These are phyloP conservation scores for Daldinia sp. DNA, from an alignment of 2,329 filamentous ascomycete genomes.

Conservation along the genomic window DNA sequence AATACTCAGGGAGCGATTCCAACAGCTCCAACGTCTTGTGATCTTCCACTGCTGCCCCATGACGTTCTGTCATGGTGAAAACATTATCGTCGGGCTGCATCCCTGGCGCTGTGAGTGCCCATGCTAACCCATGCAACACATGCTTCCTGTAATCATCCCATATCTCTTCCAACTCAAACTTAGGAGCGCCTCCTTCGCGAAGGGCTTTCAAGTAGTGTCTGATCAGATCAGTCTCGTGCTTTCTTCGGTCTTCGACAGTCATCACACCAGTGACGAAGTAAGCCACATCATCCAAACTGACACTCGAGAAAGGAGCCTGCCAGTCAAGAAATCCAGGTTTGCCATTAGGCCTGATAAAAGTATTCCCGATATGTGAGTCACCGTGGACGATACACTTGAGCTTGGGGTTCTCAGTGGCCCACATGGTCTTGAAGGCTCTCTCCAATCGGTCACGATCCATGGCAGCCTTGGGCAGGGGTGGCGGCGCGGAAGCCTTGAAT, in stretches of 20 bases:
- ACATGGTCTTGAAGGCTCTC: slow-evolving; percentile 24
- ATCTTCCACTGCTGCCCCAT: slow-evolving; percentile 22
- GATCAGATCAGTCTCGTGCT: slow-evolving; percentile 19
- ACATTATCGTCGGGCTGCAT: slow-evolving; percentile 30
- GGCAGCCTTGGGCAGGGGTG: slow-evolving; percentile 16
- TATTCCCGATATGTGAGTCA: slow-evolving; percentile 30
- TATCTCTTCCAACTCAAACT: slow-evolving; percentile 19
- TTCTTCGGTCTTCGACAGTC: slow-evolving; percentile 21
- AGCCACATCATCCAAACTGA: slow-evolving; percentile 23
- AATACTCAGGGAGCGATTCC: slow-evolving; percentile 23
- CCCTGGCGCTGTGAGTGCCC: slow-evolving; percentile 21
- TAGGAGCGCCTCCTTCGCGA: slow-evolving; percentile 13
- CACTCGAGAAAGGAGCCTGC: slow-evolving; percentile 14
- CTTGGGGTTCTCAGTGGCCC: slow-evolving; percentile 24
- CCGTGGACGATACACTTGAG: slow-evolving; percentile 19
- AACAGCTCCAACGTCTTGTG: slow-evolving; percentile 25
- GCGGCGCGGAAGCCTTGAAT: slow-evolving; percentile 13
- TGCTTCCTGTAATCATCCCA: slow-evolving; percentile 33
- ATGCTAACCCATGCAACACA: slow-evolving; percentile 22
- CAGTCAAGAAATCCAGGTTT: slow-evolving; percentile 27
- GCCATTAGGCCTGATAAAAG: slow-evolving; percentile 23
- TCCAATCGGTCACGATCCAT: slow-evolving; percentile 24
- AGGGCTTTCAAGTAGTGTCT: slow-evolving; percentile 16
- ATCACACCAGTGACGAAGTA: slow-evolving; percentile 25
- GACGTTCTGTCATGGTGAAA: slow-evolving; percentile 24